Conservation (phyloP, 768 basidiomycete genomes). For the Boletus sp. region DNA sequence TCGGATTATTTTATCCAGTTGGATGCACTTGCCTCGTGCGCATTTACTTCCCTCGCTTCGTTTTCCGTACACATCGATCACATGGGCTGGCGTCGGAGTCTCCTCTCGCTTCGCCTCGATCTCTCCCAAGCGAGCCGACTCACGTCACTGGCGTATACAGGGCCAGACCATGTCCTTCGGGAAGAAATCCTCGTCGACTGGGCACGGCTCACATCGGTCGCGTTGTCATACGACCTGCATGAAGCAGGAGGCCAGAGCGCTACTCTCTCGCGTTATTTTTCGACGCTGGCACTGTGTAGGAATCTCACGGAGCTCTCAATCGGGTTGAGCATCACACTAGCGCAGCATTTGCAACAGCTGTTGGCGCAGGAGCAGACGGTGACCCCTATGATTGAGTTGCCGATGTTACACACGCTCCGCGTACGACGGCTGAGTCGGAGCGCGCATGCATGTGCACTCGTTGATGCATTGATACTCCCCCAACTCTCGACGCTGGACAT, state of each 20-base stretch:
- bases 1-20: conserved; percentile 26
- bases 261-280: conserved; percentile 22
- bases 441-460: conserved; percentile 14
- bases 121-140: conserved; percentile 18
- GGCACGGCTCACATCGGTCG: conserved; percentile 24
- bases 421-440: conserved; percentile 23
- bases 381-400: conserved; percentile 14
- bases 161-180: conserved; percentile 20
- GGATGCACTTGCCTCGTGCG: conserved; percentile 17
- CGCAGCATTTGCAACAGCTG: conserved; percentile 16
- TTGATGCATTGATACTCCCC: conserved; percentile 24
- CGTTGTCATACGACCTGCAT: conserved; percentile 24
- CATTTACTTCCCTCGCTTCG: conserved; percentile 21
- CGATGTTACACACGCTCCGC: conserved; percentile 20
- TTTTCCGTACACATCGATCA: conserved; percentile 27
- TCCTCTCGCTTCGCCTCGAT: conserved; percentile 21
- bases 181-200: conserved; percentile 26
- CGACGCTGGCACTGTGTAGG: conserved; percentile 9
- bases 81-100: conserved; percentile 27
- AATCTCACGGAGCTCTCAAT: conserved; percentile 26
- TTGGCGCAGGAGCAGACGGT: conserved; percentile 1
- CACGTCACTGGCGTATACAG: conserved; percentile 23
- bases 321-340: conserved; percentile 13
- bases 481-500: conserved; percentile 21
- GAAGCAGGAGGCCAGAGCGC: conserved; percentile 26